Conservation (phyloP, 441 rosid species). For the Adansonia grandidieri region DNA sequence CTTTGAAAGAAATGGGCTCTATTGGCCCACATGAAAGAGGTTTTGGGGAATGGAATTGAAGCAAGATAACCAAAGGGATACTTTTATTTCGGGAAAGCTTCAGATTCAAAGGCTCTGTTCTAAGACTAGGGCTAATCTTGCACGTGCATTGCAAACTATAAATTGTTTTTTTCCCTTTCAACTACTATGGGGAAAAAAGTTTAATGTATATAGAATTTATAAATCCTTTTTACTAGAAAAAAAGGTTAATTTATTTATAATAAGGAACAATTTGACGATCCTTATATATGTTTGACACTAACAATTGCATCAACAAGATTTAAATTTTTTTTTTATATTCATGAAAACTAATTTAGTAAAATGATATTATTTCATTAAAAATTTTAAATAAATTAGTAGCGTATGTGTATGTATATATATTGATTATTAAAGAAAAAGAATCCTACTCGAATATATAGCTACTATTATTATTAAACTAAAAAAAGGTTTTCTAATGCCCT, state of each 20-base stretch:
- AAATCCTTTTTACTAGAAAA: too few species aligned
- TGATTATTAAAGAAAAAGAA: too few species aligned
- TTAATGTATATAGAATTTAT: neutral
- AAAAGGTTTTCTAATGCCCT: neutral
- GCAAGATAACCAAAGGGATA: neutral
- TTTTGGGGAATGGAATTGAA: neutral
- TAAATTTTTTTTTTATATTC: too few species aligned
- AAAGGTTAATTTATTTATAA: too few species aligned
- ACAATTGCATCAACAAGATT: too few species aligned
- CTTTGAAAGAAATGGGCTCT: slow-evolving; percentile 41
- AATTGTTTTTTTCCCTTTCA: neutral
- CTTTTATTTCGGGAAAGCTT: neutral
- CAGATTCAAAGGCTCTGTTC: neutral
- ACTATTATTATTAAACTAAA: neutral
- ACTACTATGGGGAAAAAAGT: neutral
- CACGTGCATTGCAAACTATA: neutral
- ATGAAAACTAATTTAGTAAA: too few species aligned
- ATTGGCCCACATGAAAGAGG: slow-evolving; percentile 25
- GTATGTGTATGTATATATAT: too few species aligned
- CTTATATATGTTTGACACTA: too few species aligned
- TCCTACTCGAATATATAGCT: neutral
- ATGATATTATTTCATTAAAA: too few species aligned
- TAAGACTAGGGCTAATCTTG: neutral
- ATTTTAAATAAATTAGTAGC: too few species aligned
- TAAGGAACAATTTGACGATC: too few species aligned